These are phyloP conservation scores for Trypanosoma melophagium DNA, from an alignment of 208 protist species.

Conservation along the genomic window DNA sequence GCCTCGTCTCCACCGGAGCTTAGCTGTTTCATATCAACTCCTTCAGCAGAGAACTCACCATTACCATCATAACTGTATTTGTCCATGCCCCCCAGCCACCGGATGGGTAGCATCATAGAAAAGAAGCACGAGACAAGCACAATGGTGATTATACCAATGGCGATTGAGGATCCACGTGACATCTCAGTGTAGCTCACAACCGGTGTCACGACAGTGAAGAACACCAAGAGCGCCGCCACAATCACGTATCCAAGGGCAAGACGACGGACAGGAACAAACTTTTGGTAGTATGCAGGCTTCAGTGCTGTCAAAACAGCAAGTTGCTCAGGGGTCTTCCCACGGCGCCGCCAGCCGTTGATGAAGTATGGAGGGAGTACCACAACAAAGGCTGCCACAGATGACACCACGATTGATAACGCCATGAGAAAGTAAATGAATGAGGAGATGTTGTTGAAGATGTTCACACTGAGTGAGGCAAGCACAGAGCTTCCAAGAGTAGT, in stretches of 20 bases:
- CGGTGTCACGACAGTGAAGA: slow-evolving; percentile 55
- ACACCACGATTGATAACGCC: slow-evolving; percentile 41
- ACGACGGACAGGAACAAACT: slow-evolving; percentile 55
- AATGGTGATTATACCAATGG: slow-evolving; percentile 40
- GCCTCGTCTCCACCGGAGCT: background rate
- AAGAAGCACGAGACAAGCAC: slow-evolving; percentile 41
- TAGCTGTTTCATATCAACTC: background rate
- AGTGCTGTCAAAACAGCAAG: slow-evolving; percentile 32
- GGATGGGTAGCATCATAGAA: slow-evolving; percentile 38
- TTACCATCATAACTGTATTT: slow-evolving; percentile 22
- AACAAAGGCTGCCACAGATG: slow-evolving; percentile 38
- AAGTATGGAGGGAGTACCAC: slow-evolving; percentile 67
- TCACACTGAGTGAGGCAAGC: slow-evolving; percentile 41
- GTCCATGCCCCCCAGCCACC: slow-evolving; percentile 48
- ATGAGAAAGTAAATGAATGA: slow-evolving; percentile 65
- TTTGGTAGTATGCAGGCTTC: slow-evolving; percentile 42
- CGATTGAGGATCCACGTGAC: slow-evolving; percentile 17
- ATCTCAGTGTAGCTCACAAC: slow-evolving; percentile 47
- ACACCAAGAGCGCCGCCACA: slow-evolving; percentile 42
- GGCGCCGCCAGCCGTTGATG: slow-evolving; percentile 59
- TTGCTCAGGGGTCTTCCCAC: slow-evolving; percentile 45
- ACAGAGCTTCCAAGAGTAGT: slow-evolving; percentile 65
- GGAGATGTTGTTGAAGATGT: slow-evolving; percentile 48
- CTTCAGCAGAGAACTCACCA: slow-evolving; percentile 14
- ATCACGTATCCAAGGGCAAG: slow-evolving; percentile 46